Base-by-base conservation (phyloP, 2,329 filamentous ascomycete species). In the Aphanocladium album region DNA sequence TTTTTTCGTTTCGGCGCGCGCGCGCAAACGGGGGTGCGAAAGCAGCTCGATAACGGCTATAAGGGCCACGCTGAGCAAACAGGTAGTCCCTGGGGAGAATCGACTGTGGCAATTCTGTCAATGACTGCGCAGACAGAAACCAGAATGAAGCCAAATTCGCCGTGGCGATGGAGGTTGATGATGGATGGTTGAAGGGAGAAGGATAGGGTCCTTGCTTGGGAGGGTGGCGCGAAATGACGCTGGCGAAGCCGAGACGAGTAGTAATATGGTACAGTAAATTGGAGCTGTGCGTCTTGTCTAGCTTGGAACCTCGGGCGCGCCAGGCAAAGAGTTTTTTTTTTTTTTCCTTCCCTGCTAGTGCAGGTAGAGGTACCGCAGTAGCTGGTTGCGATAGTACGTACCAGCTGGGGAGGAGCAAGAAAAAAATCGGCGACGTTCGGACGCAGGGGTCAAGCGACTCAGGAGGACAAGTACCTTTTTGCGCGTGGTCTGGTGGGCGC, bases 201-300 rank as follows among this genome's bases (percentile, higher is more conserved):
- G 37, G 47, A 45, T 53, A 35, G 9, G 21, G 30, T n/a, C 23
- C 14, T 53, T 49, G 35, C 16, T n/a, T 58, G 39, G 21, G 33
- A n/a, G 30, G 57, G 49, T 53, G 57, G 49, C 43, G 57, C 49
- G 50, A 45, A 50, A 60, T 53, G 57, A 60, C n/a, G 57, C 57
- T 53, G 39, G 37, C 27, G 30, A 57, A 41, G 33, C 55, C 46
- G 55, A 57, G 30, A 50, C 16, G 30, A 49, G 55, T 45, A 57
- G 19, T 55, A 30, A 45, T 41, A 12, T 14, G 27, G 41, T 27
- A 35, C 21, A 12, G 35, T 52, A 59, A 45, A 23, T 11, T 43
- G 56, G 46, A 51, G 25, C 35, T 45, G 47, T 30, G 35, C 17
- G n/a, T n/a, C n/a, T 12, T 35, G 33, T 35, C n/a, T n/a, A n/a